A percentile compares a stretch with the other conserved stretches of the same genome.
phyloP scores from a whole-genome alignment of 345 rosid species.

The Sonneratia alba region DNA sequence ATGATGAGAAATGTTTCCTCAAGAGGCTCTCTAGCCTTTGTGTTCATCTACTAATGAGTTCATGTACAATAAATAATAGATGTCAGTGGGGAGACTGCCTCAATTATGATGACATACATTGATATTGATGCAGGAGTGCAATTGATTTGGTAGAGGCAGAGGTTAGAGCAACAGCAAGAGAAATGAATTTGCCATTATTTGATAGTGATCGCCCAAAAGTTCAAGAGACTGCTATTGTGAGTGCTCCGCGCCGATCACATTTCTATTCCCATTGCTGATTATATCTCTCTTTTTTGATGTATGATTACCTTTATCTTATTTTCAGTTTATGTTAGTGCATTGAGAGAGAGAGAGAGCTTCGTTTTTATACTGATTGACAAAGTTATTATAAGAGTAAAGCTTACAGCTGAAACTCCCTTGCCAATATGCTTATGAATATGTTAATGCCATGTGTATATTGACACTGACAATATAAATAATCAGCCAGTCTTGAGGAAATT shows the following conservation, averaged over 20 bases:
- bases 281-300: not conserved
- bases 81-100: not conserved
- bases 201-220: slow-evolving; percentile 15
- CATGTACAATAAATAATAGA: not conserved
- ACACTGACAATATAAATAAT: too few species aligned
- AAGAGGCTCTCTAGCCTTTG: not conserved
- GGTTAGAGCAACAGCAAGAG: slow-evolving; percentile 30
- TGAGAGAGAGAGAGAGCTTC: too few species aligned
- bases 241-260: slow-evolving; percentile 12
- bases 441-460: too few species aligned
- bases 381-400: too few species aligned
- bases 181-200: slow-evolving; percentile 9
- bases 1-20: not conserved
- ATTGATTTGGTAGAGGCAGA: slow-evolving; percentile 71
- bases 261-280: not conserved
- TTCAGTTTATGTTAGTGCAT: not conserved
- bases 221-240: slow-evolving; percentile 29
- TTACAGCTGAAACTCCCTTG: too few species aligned
- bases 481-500: too few species aligned
- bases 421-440: too few species aligned
- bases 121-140: slow-evolving; percentile 50
- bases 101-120: not conserved
- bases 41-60: not conserved
- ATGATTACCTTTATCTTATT: not conserved
- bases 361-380: too few species aligned